phyloP scores from a whole-genome alignment of 169 alveolate species.

The Eimeria necatrix region DNA sequence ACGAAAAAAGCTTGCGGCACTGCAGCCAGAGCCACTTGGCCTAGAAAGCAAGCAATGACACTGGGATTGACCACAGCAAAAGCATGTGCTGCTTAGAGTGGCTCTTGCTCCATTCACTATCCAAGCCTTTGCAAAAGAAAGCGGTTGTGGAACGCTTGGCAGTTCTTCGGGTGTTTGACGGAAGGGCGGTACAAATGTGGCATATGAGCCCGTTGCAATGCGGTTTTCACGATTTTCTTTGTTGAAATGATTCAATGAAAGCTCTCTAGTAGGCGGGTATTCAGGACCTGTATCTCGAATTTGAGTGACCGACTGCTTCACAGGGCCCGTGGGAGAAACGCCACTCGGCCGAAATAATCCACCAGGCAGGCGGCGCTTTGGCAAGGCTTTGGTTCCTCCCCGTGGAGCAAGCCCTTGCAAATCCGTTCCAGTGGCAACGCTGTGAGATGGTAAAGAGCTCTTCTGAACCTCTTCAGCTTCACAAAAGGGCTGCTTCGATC shows the following conservation, averaged over 20 bases:
- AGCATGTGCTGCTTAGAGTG: conserved; percentile 1
- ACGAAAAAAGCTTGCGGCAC: background rate
- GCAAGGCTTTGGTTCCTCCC: background rate
- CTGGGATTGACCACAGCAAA: conserved; percentile 10
- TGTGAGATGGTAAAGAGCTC: background rate
- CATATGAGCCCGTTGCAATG: background rate
- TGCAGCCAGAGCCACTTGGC: background rate
- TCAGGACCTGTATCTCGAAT: background rate
- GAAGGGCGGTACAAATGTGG: conserved; percentile 34
- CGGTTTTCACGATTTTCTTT: background rate
- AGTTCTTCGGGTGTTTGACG: background rate
- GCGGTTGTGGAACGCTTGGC: background rate
- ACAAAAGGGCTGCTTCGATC: background rate
- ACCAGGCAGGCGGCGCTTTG: conserved; percentile 64
- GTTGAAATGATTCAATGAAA: background rate
- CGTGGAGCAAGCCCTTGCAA: background rate
- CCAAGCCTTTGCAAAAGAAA: conserved; percentile 1
- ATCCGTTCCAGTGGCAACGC: background rate
- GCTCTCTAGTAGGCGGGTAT: background rate
- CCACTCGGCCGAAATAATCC: conserved; percentile 59
- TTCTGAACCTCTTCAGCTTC: background rate
- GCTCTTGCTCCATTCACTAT: conserved; percentile 33
- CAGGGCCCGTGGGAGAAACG: background rate
- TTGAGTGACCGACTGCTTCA: background rate
- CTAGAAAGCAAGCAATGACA: background rate